Evolutionary conservation across 108 stramenopile species (phyloP), one percentile per base, ranked within the genome.

Genomic region (Cyclotella cryptica): DNA sequence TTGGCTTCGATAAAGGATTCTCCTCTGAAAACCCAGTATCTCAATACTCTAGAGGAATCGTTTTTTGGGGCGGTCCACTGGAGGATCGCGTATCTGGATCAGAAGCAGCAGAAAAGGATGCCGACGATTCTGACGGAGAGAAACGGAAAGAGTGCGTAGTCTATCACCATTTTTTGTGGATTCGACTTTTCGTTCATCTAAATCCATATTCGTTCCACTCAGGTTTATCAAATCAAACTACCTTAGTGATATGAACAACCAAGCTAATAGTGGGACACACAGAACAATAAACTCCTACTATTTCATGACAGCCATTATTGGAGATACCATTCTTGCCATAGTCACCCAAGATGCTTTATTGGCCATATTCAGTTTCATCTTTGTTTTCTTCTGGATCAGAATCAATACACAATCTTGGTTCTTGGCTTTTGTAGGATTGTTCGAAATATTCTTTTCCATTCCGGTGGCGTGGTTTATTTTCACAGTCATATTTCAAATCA

Each of bases 401-500:
- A 0, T 84, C 41, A 84, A 75, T 44, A 69, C 79, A 14, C 51
- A 79, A 19, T 76, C 74, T 26, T 88, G 84, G 84, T 88, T 88
- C 72, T 62, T 88, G 14, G 72, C 85, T 15, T 64, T 66, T 51
- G 85, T 88, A 14, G 87, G 87, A 7, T 43, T 88, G 42, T 72
- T 85, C 14, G 79, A 88, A 58, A 88, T 88, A 11, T 61, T 80
- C 67, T 58, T 88, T n/a, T 79, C 77, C 10, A 83, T 88, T 42
- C 87, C 87, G 19, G 71, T 83, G 17, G 78, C 82, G 0, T 88
- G 87, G 87, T 88, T 85, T 74, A 63, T 85, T 35, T 84, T 84
- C 44, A 69, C 80, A 22, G 74, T 74, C 19, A 51, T 85, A 10
- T 75, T 88, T 29, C 69, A 66, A 45, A 83, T 88, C 67, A 72